These are phyloP conservation scores for Naumovozyma castellii DNA, from an alignment of 805 yeast species.

Conservation along the genomic window DNA sequence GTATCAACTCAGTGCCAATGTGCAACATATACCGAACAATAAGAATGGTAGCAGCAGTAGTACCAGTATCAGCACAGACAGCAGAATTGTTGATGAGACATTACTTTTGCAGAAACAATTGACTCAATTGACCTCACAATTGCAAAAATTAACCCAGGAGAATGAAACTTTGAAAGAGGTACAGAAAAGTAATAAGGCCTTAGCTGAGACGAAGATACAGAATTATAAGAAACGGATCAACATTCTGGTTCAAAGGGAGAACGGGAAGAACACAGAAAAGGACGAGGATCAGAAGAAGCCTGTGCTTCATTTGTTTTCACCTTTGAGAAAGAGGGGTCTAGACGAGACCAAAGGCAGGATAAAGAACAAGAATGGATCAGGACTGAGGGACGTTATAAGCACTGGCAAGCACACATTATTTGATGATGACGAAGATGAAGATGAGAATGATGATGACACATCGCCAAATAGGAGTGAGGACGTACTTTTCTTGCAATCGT, in stretches of 20 bases:
- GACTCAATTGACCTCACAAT: constrained; percentile 26
- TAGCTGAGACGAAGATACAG: constrained; percentile 18
- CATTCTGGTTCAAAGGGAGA: constrained; percentile 25
- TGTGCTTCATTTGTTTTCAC: constrained; percentile 21
- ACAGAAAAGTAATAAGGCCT: constrained; percentile 29
- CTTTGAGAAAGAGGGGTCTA: constrained; percentile 13
- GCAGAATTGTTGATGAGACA: constrained; percentile 25
- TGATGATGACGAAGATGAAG: constrained; percentile 10
- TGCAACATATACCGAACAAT: background rate
- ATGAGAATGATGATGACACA: constrained; percentile 9
- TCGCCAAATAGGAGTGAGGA: constrained; percentile 12
- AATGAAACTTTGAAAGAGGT: constrained; percentile 26
- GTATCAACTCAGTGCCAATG: constrained; percentile 2
- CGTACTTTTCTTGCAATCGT: constrained; percentile 11
- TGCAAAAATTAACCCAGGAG: constrained; percentile 24
- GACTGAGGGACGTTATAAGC: constrained; percentile 15
- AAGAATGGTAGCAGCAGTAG: background rate
- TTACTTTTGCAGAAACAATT: constrained; percentile 30
- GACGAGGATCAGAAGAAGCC: constrained; percentile 2
- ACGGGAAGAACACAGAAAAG: constrained; percentile 7
- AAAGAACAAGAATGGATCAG: background rate
- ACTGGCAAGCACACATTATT: constrained; percentile 16
- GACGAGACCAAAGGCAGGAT: constrained; percentile 11
- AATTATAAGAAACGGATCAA: constrained; percentile 29
- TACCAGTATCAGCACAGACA: constrained; percentile 1